A percentile compares a stretch with the other conserved stretches of the same genome.
These are phyloP conservation scores for Podosphaera xanthii DNA, from an alignment of 2,329 filamentous ascomycete species.

Conservation along the genomic window DNA sequence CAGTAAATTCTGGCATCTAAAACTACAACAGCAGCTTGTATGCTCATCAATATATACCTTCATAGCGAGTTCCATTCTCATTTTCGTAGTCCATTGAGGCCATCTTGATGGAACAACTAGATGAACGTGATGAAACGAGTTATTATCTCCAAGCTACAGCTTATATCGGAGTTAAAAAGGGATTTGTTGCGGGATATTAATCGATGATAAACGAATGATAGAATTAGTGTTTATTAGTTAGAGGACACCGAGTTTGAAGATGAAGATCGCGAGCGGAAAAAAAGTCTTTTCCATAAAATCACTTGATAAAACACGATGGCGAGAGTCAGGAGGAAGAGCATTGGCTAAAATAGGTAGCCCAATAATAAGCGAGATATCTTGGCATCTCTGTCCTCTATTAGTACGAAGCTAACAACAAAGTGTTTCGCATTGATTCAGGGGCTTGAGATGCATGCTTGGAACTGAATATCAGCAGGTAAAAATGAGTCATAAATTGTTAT, in stretches of 20 bases:
- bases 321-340: not conserved
- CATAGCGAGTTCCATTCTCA: conserved; percentile 40
- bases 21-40: not conserved
- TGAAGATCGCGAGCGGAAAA: not conserved
- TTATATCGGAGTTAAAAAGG: not conserved
- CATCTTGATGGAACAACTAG: conserved; percentile 12
- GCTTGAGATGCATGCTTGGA: no score
- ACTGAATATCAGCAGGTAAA: no score
- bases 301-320: not conserved
- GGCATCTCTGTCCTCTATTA: not conserved
- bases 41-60: conserved; percentile 24
- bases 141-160: not conserved
- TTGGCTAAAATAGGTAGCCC: not conserved
- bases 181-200: not conserved
- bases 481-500: no score
- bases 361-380: not conserved
- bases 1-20: not conserved
- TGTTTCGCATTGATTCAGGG: not conserved
- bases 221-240: not conserved
- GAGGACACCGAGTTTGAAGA: no score
- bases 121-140: conserved; percentile 2
- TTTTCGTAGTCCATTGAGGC: conserved; percentile 51
- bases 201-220: not conserved
- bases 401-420: not conserved
- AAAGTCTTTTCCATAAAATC: not conserved